Conservation (phyloP, 768 basidiomycete genomes). For the Tulasnella sp. region DNA sequence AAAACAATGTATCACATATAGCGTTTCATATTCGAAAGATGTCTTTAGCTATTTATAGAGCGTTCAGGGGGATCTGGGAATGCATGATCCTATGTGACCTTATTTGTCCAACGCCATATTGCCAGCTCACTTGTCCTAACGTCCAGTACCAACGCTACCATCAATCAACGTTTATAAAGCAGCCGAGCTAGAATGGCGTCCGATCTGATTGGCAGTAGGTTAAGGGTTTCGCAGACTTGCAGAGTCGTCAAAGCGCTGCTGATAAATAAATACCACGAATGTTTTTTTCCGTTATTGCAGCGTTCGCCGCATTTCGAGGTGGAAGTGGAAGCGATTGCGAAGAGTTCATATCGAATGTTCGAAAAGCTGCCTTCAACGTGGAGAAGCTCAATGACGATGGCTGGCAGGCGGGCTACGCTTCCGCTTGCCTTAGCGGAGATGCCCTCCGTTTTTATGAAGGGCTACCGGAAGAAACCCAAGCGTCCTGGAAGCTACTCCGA, state of each 20-base stretch:
- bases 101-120: too few relatives aligned
- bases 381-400: not conserved
- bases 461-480: not conserved
- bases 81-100: too few relatives aligned
- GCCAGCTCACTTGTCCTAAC: too few relatives aligned
- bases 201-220: not conserved
- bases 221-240: not conserved
- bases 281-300: too few relatives aligned
- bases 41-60: not conserved
- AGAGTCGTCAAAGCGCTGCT: not conserved
- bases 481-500: not conserved
- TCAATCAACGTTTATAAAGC: too few relatives aligned
- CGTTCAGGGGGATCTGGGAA: too few relatives aligned
- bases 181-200: too few relatives aligned
- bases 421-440: not conserved
- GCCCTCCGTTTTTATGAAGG: not conserved
- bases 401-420: not conserved
- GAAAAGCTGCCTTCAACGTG: not conserved
- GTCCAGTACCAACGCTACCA: too few relatives aligned
- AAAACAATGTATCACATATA: too few relatives aligned
- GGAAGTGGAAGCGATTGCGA: not conserved
- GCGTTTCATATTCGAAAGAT: not conserved
- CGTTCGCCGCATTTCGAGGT: not conserved
- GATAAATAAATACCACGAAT: not conserved
- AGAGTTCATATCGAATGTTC: not conserved